phyloP scores from a whole-genome alignment of 1,284 basidiomycete genomes.

The Cutaneotrichosporon cyanovorans region DNA sequence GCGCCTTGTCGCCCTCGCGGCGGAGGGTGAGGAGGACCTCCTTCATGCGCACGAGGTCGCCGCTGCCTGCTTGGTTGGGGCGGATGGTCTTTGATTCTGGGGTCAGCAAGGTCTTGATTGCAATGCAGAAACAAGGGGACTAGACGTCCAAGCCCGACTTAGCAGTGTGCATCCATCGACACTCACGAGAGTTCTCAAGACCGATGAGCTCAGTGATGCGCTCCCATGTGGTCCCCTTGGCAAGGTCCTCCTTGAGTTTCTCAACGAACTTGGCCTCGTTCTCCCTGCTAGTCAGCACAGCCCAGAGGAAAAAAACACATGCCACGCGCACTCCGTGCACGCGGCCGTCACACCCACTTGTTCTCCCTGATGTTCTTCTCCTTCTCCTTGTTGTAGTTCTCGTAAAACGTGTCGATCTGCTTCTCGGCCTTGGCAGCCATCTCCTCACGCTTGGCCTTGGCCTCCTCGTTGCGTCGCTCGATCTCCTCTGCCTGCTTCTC shows the following conservation, averaged over 20 bases:
- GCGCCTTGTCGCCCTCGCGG: conserved; percentile 80
- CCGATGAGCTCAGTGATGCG: conserved; percentile 82
- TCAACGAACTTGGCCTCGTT: conserved; percentile 75
- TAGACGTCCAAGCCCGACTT: no score
- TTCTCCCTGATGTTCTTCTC: conserved; percentile 89
- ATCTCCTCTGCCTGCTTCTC: conserved; percentile 82
- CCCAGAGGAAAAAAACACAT: no score
- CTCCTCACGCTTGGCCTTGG: conserved; percentile 72
- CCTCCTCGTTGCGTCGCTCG: conserved; percentile 66
- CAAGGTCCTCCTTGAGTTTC: conserved; percentile 65
- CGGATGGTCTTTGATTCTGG: conserved; percentile 84
- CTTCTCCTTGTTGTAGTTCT: conserved; percentile 85
- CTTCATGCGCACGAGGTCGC: conserved; percentile 82
- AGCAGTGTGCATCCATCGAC: no score
- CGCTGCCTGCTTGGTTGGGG: conserved; percentile 75
- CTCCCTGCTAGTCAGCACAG: conserved; percentile 54
- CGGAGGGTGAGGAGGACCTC: conserved; percentile 78
- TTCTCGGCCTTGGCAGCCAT: conserved; percentile 82
- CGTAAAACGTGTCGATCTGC: conserved; percentile 93
- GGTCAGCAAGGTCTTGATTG: background rate
- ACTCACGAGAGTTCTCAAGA: conserved; percentile 75
- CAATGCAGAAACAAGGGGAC: background rate
- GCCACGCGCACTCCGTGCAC: background rate
- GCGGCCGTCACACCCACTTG: conserved; percentile 59
- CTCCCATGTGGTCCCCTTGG: conserved; percentile 91